Evolutionary conservation across 257 asterid species (phyloP).

Genomic region (Solanum lycopersicoides): DNA sequence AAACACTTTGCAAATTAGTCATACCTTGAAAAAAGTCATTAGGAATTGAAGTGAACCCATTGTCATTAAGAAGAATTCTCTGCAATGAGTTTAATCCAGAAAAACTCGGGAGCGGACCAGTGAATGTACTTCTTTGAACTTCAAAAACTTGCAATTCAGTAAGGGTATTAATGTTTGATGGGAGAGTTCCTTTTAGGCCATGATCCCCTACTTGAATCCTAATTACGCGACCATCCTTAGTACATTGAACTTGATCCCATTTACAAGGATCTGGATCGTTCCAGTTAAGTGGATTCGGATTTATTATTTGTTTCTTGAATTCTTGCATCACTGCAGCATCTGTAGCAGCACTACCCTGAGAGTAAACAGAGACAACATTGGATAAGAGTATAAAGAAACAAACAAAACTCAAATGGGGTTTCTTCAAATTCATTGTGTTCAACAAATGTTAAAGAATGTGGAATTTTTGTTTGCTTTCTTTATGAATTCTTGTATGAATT

Average conservation of each 20-base stretch:
- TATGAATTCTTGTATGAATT: neutral
- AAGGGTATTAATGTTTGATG: constrained; percentile 35
- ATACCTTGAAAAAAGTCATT: constrained; percentile 68
- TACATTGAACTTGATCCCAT: constrained; percentile 13
- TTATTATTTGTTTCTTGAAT: constrained; percentile 9
- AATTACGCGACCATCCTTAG: constrained; percentile 8
- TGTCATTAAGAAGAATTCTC: constrained; percentile 27
- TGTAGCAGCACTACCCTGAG: constrained; percentile 2
- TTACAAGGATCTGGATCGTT: constrained; percentile 9
- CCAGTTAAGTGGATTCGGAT: constrained; percentile 25
- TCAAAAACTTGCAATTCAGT: constrained; percentile 39
- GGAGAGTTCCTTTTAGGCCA: constrained; percentile 50
- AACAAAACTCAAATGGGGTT: neutral
- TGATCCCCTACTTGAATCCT: constrained; percentile 59
- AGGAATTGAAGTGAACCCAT: constrained; percentile 54
- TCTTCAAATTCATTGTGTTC: neutral
- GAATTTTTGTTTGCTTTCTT: neutral
- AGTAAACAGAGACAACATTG: neutral
- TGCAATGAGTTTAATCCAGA: constrained; percentile 41
- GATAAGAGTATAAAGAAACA: neutral
- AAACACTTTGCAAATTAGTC: constrained; percentile 39
- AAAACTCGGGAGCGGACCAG: constrained; percentile 60
- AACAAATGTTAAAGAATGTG: neutral
- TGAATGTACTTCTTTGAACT: constrained; percentile 36
- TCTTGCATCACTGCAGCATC: constrained; percentile 28